Conservation (phyloP, 768 basidiomycete genomes). For the Russula lepida region DNA sequence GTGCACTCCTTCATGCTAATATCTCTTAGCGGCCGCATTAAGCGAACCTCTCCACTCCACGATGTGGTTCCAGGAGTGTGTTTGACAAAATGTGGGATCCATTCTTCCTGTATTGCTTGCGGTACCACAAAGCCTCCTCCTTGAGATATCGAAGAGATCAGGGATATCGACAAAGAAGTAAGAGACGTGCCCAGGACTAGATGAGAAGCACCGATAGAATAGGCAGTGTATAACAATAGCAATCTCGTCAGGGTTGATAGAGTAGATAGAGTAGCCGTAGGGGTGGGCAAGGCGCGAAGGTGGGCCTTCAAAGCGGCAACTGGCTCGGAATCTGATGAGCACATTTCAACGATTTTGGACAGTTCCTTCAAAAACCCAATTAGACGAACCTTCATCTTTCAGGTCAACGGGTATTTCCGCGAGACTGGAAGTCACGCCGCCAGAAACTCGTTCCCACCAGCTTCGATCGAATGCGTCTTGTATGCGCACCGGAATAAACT, state of each 20-base stretch:
- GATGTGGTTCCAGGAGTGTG: slow-evolving; percentile 8
- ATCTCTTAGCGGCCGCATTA: slow-evolving; percentile 64
- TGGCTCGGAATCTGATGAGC: slow-evolving; percentile 20
- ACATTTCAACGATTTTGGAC: slow-evolving; percentile 9
- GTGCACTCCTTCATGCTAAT: slow-evolving; percentile 73
- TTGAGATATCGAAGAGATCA: slow-evolving; percentile 67
- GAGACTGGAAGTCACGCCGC: slow-evolving; percentile 20
- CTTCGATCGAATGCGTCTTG: slow-evolving; percentile 64
- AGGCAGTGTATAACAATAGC: slow-evolving; percentile 62
- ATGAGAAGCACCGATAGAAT: slow-evolving; percentile 54
- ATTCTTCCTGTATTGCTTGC: slow-evolving; percentile 67
- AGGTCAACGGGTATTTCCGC: slow-evolving; percentile 39
- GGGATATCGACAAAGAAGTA: slow-evolving; percentile 66
- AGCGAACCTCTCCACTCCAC: slow-evolving; percentile 31
- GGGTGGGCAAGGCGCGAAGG: slow-evolving; percentile 62
- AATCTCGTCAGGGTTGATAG: slow-evolving; percentile 54
- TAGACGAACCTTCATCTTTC: slow-evolving; percentile 40
- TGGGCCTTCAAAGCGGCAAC: slow-evolving; percentile 38
- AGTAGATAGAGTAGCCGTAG: slow-evolving; percentile 55
- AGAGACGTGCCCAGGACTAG: slow-evolving; percentile 70
- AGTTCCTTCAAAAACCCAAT: neutral
- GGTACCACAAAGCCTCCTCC: slow-evolving; percentile 66
- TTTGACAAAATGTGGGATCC: slow-evolving; percentile 33
- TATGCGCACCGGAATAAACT: slow-evolving; percentile 54
- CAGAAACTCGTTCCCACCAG: slow-evolving; percentile 55